These are phyloP conservation scores for Candida morakotiae DNA, from an alignment of 805 yeast genomes.

Conservation along the genomic window DNA sequence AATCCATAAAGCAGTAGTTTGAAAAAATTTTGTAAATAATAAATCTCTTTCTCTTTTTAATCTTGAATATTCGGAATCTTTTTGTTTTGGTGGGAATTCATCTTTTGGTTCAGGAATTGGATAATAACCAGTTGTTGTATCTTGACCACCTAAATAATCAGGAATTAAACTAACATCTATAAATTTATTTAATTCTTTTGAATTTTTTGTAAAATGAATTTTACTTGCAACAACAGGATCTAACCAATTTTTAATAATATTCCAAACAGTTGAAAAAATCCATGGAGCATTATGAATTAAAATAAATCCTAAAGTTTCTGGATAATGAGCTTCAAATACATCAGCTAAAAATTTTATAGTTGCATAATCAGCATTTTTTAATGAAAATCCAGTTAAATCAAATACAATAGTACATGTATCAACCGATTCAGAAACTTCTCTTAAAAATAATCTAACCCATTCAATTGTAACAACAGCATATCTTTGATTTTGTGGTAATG, in stretches of 20 bases:
- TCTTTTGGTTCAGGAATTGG: slow-evolving; percentile 58
- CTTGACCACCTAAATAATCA: slow-evolving; percentile 70
- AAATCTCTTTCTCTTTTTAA: slow-evolving; percentile 51
- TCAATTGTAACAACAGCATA: slow-evolving; percentile 79
- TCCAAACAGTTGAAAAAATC: slow-evolving; percentile 95
- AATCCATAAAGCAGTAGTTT: slow-evolving; percentile 75
- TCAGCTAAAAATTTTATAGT: slow-evolving; percentile 87
- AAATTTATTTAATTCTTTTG: slow-evolving; percentile 61
- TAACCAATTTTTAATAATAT: slow-evolving; percentile 85
- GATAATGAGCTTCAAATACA: slow-evolving; percentile 94
- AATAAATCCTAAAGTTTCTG: slow-evolving; percentile 83
- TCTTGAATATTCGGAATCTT: slow-evolving; percentile 38
- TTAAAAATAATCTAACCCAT: slow-evolving; percentile 67
- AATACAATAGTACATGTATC: slow-evolving; percentile 69
- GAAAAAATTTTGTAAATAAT: slow-evolving; percentile 51
- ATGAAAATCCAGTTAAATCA: slow-evolving; percentile 80
- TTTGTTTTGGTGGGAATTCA: slow-evolving; percentile 20
- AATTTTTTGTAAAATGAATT: slow-evolving; percentile 73
- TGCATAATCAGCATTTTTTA: slow-evolving; percentile 88
- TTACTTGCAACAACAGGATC: slow-evolving; percentile 96
- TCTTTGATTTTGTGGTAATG: slow-evolving; percentile 66
- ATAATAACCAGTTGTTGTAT: slow-evolving; percentile 54
- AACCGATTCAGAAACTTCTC: slow-evolving; percentile 54
- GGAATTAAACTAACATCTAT: slow-evolving; percentile 63
- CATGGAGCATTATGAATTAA: slow-evolving; percentile 94